Evolutionary conservation across 306 rosid genomes (phyloP), one percentile per base, ranked within the genome.

Genomic region (Dryas octopetala): DNA sequence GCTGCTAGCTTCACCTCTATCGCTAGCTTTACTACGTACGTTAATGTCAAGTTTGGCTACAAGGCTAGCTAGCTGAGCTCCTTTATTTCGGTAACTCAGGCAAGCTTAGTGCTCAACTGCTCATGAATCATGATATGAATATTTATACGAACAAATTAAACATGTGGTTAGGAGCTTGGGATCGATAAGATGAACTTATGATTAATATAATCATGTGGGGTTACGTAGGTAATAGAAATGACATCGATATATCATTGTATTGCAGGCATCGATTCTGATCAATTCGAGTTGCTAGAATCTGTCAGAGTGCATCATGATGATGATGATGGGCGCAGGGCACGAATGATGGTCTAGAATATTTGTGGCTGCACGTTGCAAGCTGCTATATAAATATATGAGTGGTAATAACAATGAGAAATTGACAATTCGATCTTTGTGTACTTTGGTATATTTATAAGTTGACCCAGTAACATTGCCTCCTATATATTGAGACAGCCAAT

Each of bases 321-420:
- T 76, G 76, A 32, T 32, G 38, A 32, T 32, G 38, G 38, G 3
- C 2, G 38, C 2, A 32, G 38, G 75, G 76, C 93, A 84, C 90
- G 70, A 87, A 82, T 74, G 83, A 90, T 72, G 89, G 91, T 83
- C 80, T 59, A 76, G 76, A 87, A 70, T 76, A 50, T 78, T 75
- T 75, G 40, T 9, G 28, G 40, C 54, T 65, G 73, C 73, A 23
- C 52, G 69, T 63, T 66, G 3, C 6, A 9, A 28, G 62, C 68
- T 80, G 75, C 82, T 32, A 32, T 2, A 32, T 32, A 32, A 32
- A 32, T 32, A 32, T 32, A 45, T 59, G 41, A 74, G 70, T 79
- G 64, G 81, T 85, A 66, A 73, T 83, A 81, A 78, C 71, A 46
- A 69, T 63, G 83, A 7, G 12, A 63, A 40, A 16, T 63, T 41